These are phyloP conservation scores for Ceratobasidium sp. DNA, from an alignment of 1,284 basidiomycete species.

Conservation along the genomic window DNA sequence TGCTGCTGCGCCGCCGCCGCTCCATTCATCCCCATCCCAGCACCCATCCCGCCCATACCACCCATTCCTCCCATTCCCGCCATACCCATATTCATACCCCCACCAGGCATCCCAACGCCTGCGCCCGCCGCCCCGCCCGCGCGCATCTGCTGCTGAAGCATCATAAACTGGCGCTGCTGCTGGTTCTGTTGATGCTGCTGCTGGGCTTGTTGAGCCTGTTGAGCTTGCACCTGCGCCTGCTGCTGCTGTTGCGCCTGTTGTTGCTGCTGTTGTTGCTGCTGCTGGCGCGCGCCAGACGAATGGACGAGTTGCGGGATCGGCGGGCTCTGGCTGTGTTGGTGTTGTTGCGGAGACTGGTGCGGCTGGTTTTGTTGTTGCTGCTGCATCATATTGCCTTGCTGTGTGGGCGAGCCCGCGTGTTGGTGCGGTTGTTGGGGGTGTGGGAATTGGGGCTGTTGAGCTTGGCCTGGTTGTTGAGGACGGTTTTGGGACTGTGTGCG, in stretches of 20 bases:
- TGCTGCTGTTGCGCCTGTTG: constrained; percentile 29
- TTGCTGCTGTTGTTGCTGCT: constrained; percentile 29
- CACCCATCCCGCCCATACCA: constrained; percentile 11
- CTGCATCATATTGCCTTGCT: constrained; percentile 3
- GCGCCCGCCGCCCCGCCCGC: background rate
- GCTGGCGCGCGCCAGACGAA: background rate
- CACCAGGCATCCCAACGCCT: background rate
- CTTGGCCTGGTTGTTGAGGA: constrained; percentile 4
- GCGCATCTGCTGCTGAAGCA: constrained; percentile 44
- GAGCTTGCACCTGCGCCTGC: constrained; percentile 7
- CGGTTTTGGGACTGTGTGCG: constrained; percentile 24
- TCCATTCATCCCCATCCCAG: too few species aligned
- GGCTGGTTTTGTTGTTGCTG: constrained; percentile 15
- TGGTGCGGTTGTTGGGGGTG: constrained; percentile 28
- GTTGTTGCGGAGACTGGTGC: constrained; percentile 11
- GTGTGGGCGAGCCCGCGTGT: constrained; percentile 22
- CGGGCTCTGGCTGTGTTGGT: constrained; percentile 23
- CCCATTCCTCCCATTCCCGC: constrained; percentile 1
- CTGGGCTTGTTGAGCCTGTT: constrained; percentile 20
- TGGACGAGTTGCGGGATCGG: constrained; percentile 43
- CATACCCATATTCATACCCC: too few species aligned
- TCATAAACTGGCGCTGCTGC: constrained; percentile 43
- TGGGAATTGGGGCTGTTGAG: constrained; percentile 19
- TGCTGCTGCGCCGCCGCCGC: constrained; percentile 29
- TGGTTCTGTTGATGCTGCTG: too few species aligned